These are phyloP conservation scores for Pezicula neosporulosa DNA, from an alignment of 2,329 filamentous ascomycete genomes.

Conservation along the genomic window DNA sequence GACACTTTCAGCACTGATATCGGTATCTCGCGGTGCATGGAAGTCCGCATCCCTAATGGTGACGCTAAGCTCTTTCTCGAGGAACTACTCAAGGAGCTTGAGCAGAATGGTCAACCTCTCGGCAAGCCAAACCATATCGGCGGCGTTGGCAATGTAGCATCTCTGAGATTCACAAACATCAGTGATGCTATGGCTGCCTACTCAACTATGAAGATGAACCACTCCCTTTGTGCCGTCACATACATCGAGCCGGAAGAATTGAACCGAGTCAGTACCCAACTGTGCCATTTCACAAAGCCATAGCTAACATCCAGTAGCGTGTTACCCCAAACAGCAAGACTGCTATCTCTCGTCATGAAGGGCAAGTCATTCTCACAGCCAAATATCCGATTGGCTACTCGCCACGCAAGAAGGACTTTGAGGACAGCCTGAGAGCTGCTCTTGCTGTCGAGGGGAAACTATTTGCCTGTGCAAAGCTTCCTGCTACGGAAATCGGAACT, in stretches of 20 bases:
- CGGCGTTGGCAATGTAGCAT: conserved; percentile 11
- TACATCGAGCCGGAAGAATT: conserved; percentile 19
- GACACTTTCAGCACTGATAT: conserved; percentile 27
- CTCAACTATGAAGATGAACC: conserved; percentile 16
- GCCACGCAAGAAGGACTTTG: conserved; percentile 26
- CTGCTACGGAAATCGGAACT: conserved; percentile 37
- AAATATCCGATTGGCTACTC: conserved; percentile 26
- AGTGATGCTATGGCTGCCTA: conserved; percentile 18
- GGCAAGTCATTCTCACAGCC: conserved; percentile 50
- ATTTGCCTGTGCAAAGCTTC: conserved; percentile 45
- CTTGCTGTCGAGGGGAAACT: conserved; percentile 47
- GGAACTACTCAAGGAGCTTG: conserved; percentile 14
- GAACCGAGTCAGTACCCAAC: conserved; percentile 10
- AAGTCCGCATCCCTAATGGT: conserved; percentile 19
- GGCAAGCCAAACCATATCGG: conserved; percentile 8
- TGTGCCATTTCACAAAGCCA: neutral
- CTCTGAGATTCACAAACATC: conserved; percentile 19
- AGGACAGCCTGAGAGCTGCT: conserved; percentile 36
- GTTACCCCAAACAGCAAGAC: conserved; percentile 25
- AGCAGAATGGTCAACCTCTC: conserved; percentile 6
- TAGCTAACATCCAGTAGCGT: conserved; percentile 18
- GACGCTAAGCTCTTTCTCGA: conserved; percentile 14
- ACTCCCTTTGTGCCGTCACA: conserved; percentile 17
- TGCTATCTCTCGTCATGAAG: conserved; percentile 40
- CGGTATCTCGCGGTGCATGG: conserved; percentile 21